A percentile compares a stretch with the other conserved stretches of the same genome.
phyloP scores from a whole-genome alignment of 208 protist species.

The Naegleria lovaniensis region DNA sequence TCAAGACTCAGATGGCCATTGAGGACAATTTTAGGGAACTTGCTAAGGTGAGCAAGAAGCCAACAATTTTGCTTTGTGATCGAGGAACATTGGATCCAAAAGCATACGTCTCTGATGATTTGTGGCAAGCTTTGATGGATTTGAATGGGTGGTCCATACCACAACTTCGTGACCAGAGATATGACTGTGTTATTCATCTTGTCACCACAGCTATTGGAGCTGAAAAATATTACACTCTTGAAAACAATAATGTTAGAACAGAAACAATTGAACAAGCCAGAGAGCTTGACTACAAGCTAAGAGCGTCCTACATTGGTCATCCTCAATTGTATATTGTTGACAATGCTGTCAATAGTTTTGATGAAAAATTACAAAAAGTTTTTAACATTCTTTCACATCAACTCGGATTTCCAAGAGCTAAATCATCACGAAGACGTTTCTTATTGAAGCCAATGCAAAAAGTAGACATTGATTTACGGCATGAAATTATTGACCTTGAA shows the following conservation, averaged over 20 bases:
- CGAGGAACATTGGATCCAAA: conserved; percentile 59
- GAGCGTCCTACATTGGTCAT: conserved; percentile 45
- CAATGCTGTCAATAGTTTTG: conserved; percentile 46
- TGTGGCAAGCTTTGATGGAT: conserved; percentile 44
- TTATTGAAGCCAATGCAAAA: neutral
- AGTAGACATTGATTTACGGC: neutral
- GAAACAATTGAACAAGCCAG: conserved; percentile 63
- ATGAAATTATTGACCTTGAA: conserved; percentile 19
- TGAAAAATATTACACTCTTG: conserved; percentile 54
- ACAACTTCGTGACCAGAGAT: neutral
- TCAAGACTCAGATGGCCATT: conserved; percentile 3
- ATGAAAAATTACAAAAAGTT: conserved; percentile 49
- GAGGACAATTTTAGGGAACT: neutral
- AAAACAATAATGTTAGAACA: conserved; percentile 53
- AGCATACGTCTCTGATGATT: conserved; percentile 61
- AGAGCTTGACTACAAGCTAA: conserved; percentile 64
- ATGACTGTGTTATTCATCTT: conserved; percentile 47
- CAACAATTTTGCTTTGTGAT: conserved; percentile 53
- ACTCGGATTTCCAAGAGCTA: neutral
- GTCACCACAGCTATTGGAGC: conserved; percentile 66
- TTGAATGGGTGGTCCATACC: neutral
- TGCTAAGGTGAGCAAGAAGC: conserved; percentile 14
- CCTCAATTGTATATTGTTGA: conserved; percentile 46
- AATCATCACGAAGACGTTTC: neutral
- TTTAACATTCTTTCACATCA: neutral